Conservation (phyloP, 1,139 yeast genomes). For the Diutina siamensis region DNA sequence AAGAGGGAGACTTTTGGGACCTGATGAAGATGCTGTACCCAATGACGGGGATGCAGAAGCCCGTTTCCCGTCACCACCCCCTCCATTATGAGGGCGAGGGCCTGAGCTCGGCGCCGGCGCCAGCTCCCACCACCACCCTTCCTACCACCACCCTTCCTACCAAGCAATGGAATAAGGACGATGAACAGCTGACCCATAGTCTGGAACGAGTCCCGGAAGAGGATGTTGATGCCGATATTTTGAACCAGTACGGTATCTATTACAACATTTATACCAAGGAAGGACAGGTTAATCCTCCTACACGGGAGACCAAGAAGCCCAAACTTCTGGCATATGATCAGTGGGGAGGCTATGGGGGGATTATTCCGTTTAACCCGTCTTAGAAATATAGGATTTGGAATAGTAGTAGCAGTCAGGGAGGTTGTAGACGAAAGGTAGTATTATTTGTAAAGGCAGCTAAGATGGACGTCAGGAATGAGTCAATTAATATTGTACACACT, state of each 20-base stretch:
- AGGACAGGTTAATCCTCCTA: slow-evolving; percentile 17
- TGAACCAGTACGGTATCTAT: slow-evolving; percentile 25
- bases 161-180: not conserved
- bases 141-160: not conserved
- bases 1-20: slow-evolving; percentile 61
- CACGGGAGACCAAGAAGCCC: slow-evolving; percentile 8
- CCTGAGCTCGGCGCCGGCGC: slow-evolving; percentile 9
- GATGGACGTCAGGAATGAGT: too few relatives aligned
- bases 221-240: slow-evolving; percentile 7
- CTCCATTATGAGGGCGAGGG: not conserved
- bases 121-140: not conserved
- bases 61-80: slow-evolving; percentile 1
- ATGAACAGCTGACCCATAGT: not conserved
- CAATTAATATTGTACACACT: too few relatives aligned
- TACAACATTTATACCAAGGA: slow-evolving; percentile 26
- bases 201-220: not conserved
- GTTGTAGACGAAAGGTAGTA: not conserved
- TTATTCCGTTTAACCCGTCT: slow-evolving; percentile 27
- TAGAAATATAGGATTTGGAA: slow-evolving; percentile 9
- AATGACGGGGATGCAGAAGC: not conserved
- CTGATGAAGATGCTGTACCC: slow-evolving; percentile 20
- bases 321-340: slow-evolving; percentile 6
- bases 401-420: too few relatives aligned
- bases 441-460: too few relatives aligned
- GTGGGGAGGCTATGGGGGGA: slow-evolving; percentile 9